These are phyloP conservation scores for Pisolithus microcarpus DNA, from an alignment of 768 basidiomycete genomes.

Conservation along the genomic window DNA sequence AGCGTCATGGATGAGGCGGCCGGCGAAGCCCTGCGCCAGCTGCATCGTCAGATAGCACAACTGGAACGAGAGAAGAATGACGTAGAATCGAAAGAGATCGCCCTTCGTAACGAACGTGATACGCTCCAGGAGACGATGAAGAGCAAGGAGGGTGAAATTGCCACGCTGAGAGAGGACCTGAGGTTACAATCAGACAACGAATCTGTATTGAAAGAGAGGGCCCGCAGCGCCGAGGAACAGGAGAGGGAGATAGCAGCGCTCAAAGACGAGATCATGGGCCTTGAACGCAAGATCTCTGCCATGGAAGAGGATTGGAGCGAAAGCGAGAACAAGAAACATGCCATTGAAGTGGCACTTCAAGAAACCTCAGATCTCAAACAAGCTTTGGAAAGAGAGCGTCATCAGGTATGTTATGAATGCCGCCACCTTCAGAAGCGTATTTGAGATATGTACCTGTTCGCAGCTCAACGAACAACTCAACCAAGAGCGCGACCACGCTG, in stretches of 20 bases:
- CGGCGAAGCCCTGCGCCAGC: conserved; percentile 66
- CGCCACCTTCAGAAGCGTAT: neutral
- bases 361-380: conserved; percentile 47
- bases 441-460: neutral
- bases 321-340: conserved; percentile 45
- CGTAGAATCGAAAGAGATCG: conserved; percentile 36
- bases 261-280: conserved; percentile 23
- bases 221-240: conserved; percentile 51
- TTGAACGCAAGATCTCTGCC: conserved; percentile 36
- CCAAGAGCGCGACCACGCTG: conserved; percentile 46
- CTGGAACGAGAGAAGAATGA: conserved; percentile 62
- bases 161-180: conserved; percentile 37
- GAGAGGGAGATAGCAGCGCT: conserved; percentile 42
- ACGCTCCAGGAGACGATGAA: conserved; percentile 20
- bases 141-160: conserved; percentile 9
- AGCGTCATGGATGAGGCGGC: conserved; percentile 83
- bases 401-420: conserved; percentile 35
- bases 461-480: conserved; percentile 45
- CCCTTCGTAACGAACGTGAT: conserved; percentile 38
- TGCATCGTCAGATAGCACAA: conserved; percentile 74
- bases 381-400: conserved; percentile 47
- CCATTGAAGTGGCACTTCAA: conserved; percentile 50
- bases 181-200: conserved; percentile 48
- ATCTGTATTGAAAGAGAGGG: conserved; percentile 44
- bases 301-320: conserved; percentile 54